Conservation (phyloP, 768 basidiomycete species). For the Hortiboletus flavorubellus region DNA sequence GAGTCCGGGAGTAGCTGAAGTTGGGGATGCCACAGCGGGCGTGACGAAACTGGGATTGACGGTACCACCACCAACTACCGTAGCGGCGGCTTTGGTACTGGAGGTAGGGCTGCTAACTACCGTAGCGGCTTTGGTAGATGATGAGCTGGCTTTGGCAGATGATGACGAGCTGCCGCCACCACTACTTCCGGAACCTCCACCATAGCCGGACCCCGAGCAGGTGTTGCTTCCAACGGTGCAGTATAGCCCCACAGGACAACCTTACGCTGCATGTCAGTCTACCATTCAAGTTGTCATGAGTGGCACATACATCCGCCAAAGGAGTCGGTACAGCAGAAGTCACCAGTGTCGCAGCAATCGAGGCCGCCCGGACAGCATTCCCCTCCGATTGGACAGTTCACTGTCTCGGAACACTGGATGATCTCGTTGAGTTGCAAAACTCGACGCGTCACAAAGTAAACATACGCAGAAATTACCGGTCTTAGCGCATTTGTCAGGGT, state of each 20-base stretch:
- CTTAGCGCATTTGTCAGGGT: constrained; percentile 15
- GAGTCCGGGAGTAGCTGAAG: not conserved
- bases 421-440: not conserved
- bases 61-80: too few relatives aligned
- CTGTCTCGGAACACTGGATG: constrained; percentile 9
- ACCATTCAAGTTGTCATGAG: not conserved
- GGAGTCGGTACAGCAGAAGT: constrained; percentile 20
- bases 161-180: not conserved
- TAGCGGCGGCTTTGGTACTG: too few relatives aligned
- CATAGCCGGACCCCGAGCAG: constrained; percentile 1
- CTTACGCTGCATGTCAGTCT: constrained; percentile 9
- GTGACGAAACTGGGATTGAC: too few relatives aligned
- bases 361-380: constrained; percentile 8
- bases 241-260: constrained; percentile 14
- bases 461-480: constrained; percentile 19
- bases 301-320: constrained; percentile 21
- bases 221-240: constrained; percentile 7
- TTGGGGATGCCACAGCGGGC: not conserved
- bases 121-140: too few relatives aligned
- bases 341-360: constrained; percentile 10
- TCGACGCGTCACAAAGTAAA: not conserved
- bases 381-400: constrained; percentile 14
- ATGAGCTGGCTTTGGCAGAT: too few relatives aligned
- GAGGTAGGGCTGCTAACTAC: too few relatives aligned
- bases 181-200: not conserved